Conservation (phyloP, 345 rosid genomes). For the Lagerstroemia speciosa region DNA sequence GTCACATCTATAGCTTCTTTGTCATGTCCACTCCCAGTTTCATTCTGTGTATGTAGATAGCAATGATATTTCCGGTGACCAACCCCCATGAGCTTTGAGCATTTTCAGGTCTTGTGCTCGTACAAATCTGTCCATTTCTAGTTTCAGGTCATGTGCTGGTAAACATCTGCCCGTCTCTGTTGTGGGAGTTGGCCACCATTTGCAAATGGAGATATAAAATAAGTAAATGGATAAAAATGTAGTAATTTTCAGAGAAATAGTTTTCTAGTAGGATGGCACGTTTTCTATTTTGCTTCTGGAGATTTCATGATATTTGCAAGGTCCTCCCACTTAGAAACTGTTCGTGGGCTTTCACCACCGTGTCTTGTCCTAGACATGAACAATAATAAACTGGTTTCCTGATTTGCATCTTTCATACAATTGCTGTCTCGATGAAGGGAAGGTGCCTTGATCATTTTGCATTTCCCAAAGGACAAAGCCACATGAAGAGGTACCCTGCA, state of each 20-base stretch:
- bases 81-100: constrained; percentile 1
- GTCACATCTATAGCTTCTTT: not conserved
- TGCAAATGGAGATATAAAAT: not conserved
- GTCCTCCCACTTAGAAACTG: not conserved
- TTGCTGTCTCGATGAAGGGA: not conserved
- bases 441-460: not conserved
- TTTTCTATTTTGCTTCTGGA: not conserved
- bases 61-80: not conserved
- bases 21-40: not conserved
- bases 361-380: not conserved
- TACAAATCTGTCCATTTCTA: not conserved
- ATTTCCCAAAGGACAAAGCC: not conserved
- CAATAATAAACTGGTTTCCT: not conserved
- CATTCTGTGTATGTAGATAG: not conserved
- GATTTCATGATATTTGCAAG: not conserved
- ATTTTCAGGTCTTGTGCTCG: not conserved
- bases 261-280: not conserved
- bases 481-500: not conserved
- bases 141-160: not conserved
- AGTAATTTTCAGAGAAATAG: not conserved
- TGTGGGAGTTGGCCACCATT: not conserved
- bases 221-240: not conserved
- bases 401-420: not conserved
- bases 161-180: not conserved
- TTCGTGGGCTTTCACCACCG: not conserved